Evolutionary conservation across 1,284 basidiomycete species (phyloP).

Genomic region (Leccinum ponderosum): DNA sequence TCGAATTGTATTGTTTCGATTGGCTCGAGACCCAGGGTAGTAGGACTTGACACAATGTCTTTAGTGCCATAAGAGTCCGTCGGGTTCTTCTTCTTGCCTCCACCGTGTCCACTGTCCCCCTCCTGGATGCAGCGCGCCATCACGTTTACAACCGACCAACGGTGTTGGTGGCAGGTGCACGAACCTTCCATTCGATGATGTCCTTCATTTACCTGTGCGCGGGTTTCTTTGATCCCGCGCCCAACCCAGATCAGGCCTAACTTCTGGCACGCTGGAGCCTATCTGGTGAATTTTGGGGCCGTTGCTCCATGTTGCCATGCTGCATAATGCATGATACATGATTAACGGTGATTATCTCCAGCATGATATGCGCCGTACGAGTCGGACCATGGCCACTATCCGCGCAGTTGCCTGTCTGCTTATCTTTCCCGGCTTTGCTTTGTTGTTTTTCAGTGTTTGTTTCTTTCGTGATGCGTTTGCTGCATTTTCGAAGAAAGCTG

Average conservation of each 20-base stretch:
- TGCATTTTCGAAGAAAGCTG: not conserved
- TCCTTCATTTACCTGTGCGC: not conserved
- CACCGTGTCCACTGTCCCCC: not conserved
- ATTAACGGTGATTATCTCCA: constrained; percentile 28
- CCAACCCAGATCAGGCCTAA: not conserved
- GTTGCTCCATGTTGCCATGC: not conserved
- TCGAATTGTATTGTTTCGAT: constrained; percentile 18
- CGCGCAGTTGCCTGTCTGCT: not conserved
- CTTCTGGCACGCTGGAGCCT: not conserved
- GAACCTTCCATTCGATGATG: not conserved
- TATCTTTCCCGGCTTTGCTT: not conserved
- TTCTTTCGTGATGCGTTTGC: not conserved
- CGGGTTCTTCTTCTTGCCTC: not conserved
- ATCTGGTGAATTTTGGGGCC: not conserved
- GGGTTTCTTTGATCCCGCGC: not conserved
- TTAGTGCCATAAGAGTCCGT: not conserved
- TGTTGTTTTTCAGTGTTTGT: not conserved
- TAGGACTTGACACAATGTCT: constrained; percentile 1
- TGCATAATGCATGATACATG: constrained; percentile 7
- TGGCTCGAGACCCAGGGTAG: constrained; percentile 8
- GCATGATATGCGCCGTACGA: constrained; percentile 9
- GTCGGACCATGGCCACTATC: not conserved
- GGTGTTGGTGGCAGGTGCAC: not conserved
- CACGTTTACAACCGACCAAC: not conserved
- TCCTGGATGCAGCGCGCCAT: not conserved